Evolutionary conservation across 2,329 filamentous ascomycete species (phyloP), one percentile per base, ranked within the genome.

Genomic region (Didymella pomorum): DNA sequence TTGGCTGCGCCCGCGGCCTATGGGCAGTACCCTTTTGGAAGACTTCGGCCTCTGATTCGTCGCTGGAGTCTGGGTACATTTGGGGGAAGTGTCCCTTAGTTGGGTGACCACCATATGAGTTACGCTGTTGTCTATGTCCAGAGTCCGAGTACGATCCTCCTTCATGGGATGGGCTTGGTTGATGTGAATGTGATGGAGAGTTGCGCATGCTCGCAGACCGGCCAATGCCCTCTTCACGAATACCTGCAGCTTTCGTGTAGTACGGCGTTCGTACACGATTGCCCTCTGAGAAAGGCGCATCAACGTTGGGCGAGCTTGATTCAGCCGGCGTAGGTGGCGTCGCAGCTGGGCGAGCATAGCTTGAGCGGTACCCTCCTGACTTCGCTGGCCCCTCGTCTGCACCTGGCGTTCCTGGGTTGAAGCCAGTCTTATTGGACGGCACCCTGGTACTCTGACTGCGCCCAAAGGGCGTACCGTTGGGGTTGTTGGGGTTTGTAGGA

Each of bases 301-400:
- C 67, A 20, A 66, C 60, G 9, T 62, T 56, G 23, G 58, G 63
- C 48, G 56, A 71, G 45, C 72, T 65, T 5, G 31, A 21, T 63
- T 59, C 71, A 11, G 51, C 52, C 20, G 57, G 53, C 2, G 52
- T 56, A 11, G 58, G 51, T 12, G 75, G 72, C 60, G 72, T 69
- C n/a, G 68, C 67, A 64, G 64, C 61, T 71, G 78, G 53, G 26
- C 74, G 72, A 33, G 72, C 64, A 46, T 74, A 73, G 59, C 70
- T 71, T 10, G 70, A 67, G 41, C 74, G 71, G n/a, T 83, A 80
- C 2, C 82, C 82, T 35, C 56, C 56, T 12, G 81, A 82, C 57
- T 81, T 80, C 21, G 85, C 85, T 70, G 84, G 84, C 33, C 83
- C 80, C 65, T 88, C 86, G 67, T 88, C 86, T 33, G 81, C 84